Base-by-base conservation (phyloP, 1,284 basidiomycete species). In the Apiotrichum domesticum region DNA sequence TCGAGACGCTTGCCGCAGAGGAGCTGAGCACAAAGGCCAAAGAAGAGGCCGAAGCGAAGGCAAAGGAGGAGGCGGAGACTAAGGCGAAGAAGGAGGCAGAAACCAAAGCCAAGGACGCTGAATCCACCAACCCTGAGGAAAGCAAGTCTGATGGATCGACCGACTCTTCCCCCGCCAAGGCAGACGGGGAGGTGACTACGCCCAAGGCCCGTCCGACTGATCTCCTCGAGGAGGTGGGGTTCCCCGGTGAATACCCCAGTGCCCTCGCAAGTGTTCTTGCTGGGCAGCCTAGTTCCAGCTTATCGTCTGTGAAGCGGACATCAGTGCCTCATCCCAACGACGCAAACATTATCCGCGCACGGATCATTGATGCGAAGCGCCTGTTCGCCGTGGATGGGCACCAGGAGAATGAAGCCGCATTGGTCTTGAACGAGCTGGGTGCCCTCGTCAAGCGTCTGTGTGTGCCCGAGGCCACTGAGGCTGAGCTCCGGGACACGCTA, bases 261-360 rank as follows among this genome's bases (percentile, higher is more conserved):
- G 37, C 9, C 13, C 37, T 39, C 37, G 13, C 37, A 8, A 39
- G 37, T 13, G 13, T 39, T 39, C 37, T 39, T 13, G 29, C 29
- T 29, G 29, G 29, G 29, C 29, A 29, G 6, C 49, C 74, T 77
- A 41, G 35, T 15, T 37, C 32, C 43, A 45, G 29, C 10, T 70
- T 81, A 6, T 75, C 79, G 3, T 56, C 61, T 10, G 46, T 46
- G 15, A 81, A 84, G 46, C 82, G 83, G 37, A 35, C 43, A 1
- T 46, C 64, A 13, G 89, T 13, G 9, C 37, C 37, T 9, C 8
- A 93, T 58, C 87, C 88, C 7, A 87, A 88, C 64, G 93, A 97
- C 76, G 85, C 87, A 15, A 89, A 93, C 69, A 93, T 91, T n/a
- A 72, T 92, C 35, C 87, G 93, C 10, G 85, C 90, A 45, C 84